Percentiles rank a stretch among this genome's conserved stretches.
phyloP scores from a whole-genome alignment of 2,329 filamentous ascomycete genomes.

The Dryadomyces sulphureus region DNA sequence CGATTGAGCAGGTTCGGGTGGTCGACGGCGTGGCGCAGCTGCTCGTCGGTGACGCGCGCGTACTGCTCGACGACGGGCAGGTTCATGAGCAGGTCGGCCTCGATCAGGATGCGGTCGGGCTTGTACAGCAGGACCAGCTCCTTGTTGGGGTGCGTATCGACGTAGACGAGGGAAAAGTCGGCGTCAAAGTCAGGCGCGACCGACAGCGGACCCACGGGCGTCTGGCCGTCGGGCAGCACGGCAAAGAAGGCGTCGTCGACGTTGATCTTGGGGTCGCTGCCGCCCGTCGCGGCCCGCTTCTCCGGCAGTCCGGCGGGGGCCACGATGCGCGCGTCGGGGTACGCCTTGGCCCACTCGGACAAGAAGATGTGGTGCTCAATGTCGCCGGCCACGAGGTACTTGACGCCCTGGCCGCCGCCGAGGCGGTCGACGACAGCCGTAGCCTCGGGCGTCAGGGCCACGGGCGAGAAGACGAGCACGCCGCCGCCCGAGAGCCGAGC shows the following conservation, averaged over 20 bases:
- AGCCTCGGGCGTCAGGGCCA: conserved; percentile 61
- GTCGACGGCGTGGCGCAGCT: conserved; percentile 20
- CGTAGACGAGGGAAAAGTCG: conserved; percentile 78
- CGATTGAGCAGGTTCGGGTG: conserved; percentile 23
- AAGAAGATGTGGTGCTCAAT: conserved; percentile 93
- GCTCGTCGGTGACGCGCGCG: conserved; percentile 30
- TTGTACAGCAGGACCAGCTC: conserved; percentile 81
- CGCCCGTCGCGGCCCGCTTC: conserved; percentile 48
- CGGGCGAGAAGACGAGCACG: conserved; percentile 84
- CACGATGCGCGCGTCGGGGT: conserved; percentile 64
- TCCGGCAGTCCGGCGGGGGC: conserved; percentile 71
- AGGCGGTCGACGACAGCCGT: conserved; percentile 47
- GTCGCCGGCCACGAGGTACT: conserved; percentile 78
- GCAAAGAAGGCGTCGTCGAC: conserved; percentile 43
- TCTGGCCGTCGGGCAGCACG: conserved; percentile 45
- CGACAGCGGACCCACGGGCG: conserved; percentile 24
- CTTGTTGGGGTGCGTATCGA: conserved; percentile 65
- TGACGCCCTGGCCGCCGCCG: conserved; percentile 44
- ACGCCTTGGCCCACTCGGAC: conserved; percentile 68
- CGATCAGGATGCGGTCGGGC: conserved; percentile 63
- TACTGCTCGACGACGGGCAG: conserved; percentile 80
- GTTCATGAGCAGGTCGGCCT: conserved; percentile 89
- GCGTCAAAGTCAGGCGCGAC: conserved; percentile 67
- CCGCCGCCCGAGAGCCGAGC: conserved; percentile 59
- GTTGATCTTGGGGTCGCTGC: conserved; percentile 39